Conservation (phyloP, 2,329 filamentous ascomycete genomes). For the Scedosporium boydii region DNA sequence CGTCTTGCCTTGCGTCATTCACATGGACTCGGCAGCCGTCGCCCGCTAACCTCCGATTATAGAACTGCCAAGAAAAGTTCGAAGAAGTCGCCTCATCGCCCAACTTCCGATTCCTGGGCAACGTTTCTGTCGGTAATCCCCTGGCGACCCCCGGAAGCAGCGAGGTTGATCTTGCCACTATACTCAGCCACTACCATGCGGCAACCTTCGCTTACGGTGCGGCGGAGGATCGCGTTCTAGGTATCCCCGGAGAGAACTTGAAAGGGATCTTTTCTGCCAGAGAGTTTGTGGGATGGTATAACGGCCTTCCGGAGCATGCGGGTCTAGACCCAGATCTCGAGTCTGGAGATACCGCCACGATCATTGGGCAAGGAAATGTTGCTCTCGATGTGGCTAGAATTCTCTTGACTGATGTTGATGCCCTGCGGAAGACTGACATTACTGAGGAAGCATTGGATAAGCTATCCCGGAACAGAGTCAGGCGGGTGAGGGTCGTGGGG, state of each 20-base stretch:
- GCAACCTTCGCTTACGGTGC: conserved; percentile 91
- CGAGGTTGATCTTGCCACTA: conserved; percentile 53
- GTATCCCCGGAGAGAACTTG: conserved; percentile 71
- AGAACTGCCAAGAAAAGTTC: conserved; percentile 96
- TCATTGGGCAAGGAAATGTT: conserved; percentile 94
- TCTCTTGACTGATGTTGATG: conserved; percentile 65
- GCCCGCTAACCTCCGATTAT: neutral
- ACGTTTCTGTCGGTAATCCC: conserved; percentile 63
- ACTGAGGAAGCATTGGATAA: conserved; percentile 71
- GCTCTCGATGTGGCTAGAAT: conserved; percentile 89
- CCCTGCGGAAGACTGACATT: conserved; percentile 76
- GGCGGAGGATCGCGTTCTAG: conserved; percentile 68
- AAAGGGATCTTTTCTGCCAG: conserved; percentile 77
- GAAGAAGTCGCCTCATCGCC: conserved; percentile 74
- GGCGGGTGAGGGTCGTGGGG: conserved; percentile 77
- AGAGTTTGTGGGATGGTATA: conserved; percentile 97
- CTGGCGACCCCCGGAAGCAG: conserved; percentile 25
- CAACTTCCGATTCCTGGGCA: conserved; percentile 84
- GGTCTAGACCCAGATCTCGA: conserved; percentile 64
- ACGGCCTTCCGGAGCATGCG: conserved; percentile 78
- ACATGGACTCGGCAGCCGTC: too few species aligned
- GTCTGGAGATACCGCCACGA: conserved; percentile 68
- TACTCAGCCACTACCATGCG: conserved; percentile 82
- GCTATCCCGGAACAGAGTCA: conserved; percentile 63
- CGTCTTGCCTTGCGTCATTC: neutral